Evolutionary conservation across 169 alveolate genomes (phyloP), one percentile per base, ranked within the genome.

Genomic region (Theileria orientalis): DNA sequence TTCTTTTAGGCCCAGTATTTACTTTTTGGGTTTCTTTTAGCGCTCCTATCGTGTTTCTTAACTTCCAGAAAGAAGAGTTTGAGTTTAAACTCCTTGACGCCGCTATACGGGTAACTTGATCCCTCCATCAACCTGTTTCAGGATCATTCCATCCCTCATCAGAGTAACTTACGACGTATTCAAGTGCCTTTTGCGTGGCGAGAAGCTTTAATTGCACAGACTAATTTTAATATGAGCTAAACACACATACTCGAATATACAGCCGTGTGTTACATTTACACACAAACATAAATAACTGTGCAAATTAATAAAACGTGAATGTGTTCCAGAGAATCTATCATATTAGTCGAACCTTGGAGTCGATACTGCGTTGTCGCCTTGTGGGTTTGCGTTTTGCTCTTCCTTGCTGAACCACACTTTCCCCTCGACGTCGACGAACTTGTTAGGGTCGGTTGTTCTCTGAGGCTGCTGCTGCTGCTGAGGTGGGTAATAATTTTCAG

Each of bases 351-450:
- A 77, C 14, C 86, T 61, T 46, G 86, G 86, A 2, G 86, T 77
- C 21, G 16, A 32, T 16, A 27, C 23, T 21, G 25, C 75, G 67
- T 41, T 54, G 0, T 33, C 49, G 3, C 19, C 33, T 47, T 69
- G 76, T 21, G 73, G 49, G 30, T 11, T 16, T 1, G 33, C 19
- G 8, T 42, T 23, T 13, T 60, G 69, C 33, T 56, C 59, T 67
- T 60, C 71, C 27, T 57, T 21, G 29, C 59, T 76, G 40, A 77
- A 77, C 86, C 86, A 77, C 73, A 77, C 69, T 21, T 49, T 68
- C 16, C 86, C 86, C 69, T 77, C 86, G 1, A 77, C 80, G 33
- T 77, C 75, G 8, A 69, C 29, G 40, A 52, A 69, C 2, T 33
- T 56, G 8, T 73, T 60, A 14, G 70, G 61, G 37, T 23, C 3